Conservation (phyloP, 163 green algal species). For the Chlorella variabilis region DNA sequence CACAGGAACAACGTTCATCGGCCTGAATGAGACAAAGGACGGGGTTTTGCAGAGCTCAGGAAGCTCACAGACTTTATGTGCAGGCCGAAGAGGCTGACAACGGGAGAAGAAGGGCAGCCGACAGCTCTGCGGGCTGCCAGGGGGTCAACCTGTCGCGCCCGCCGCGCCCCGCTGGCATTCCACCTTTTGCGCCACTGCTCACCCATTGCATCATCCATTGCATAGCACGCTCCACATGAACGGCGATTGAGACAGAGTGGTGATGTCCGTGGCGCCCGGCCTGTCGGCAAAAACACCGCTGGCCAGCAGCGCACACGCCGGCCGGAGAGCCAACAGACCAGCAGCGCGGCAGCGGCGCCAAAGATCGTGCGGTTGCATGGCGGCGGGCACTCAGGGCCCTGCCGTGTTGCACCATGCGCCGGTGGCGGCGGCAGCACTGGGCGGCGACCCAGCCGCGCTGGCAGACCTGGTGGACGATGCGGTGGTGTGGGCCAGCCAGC, state of each 20-base stretch:
- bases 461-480: slow-evolving; percentile 74
- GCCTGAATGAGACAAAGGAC: background rate
- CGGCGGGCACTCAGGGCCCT: background rate
- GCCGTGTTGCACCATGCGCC: slow-evolving; percentile 5
- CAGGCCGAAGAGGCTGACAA: no score
- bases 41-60: no score
- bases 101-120: no score
- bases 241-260: no score
- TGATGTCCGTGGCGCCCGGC: no score
- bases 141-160: background rate
- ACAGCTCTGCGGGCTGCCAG: no score
- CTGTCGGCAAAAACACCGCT: no score
- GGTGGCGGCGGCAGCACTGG: background rate
- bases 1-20: slow-evolving; percentile 6
- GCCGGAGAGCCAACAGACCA: background rate
- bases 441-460: slow-evolving; percentile 3
- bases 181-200: background rate
- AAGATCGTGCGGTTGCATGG: background rate
- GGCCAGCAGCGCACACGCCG: no score
- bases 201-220: background rate
- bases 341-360: background rate
- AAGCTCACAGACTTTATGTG: no score
- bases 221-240: no score
- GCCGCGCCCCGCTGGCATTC: background rate
- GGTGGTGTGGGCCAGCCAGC: slow-evolving; percentile 80